Conservation (phyloP, 2,329 filamentous ascomycete genomes). For the Daldinia sp. region DNA sequence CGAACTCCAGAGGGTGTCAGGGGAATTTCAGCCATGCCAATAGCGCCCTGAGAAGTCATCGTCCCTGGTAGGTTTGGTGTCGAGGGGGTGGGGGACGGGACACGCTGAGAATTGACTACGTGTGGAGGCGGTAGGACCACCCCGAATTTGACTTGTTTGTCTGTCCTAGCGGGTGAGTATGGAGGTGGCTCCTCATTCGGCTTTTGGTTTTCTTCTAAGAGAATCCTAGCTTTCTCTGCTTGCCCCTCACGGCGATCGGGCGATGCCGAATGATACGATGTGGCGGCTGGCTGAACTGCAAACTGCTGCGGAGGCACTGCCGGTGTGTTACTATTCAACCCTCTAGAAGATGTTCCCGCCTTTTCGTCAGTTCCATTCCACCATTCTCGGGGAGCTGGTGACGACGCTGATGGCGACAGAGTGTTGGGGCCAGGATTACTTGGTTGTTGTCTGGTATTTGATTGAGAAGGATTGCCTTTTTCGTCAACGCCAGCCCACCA, state of each 20-base stretch:
- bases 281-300: conserved; percentile 44
- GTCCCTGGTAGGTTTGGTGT: conserved; percentile 72
- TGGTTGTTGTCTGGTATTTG: conserved; percentile 53
- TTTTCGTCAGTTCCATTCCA: conserved; percentile 50
- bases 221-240: conserved; percentile 56
- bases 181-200: conserved; percentile 64
- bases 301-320: conserved; percentile 39
- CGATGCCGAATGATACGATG: conserved; percentile 48
- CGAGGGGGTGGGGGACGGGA: conserved; percentile 70
- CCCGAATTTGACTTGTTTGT: conserved; percentile 63
- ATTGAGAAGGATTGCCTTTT: conserved; percentile 48
- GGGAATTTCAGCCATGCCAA: conserved; percentile 70
- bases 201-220: conserved; percentile 55
- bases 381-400: conserved; percentile 45
- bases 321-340: conserved; percentile 39
- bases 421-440: conserved; percentile 35
- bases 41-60: conserved; percentile 72
- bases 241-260: conserved; percentile 43
- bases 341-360: conserved; percentile 29
- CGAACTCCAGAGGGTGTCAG: conserved; percentile 58
- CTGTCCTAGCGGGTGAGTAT: conserved; percentile 63
- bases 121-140: conserved; percentile 70
- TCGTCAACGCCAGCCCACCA: conserved; percentile 49
- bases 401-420: background rate
- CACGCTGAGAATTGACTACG: conserved; percentile 59